phyloP scores from a whole-genome alignment of 768 basidiomycete species.

The Lactifluus hygrophoroides region DNA sequence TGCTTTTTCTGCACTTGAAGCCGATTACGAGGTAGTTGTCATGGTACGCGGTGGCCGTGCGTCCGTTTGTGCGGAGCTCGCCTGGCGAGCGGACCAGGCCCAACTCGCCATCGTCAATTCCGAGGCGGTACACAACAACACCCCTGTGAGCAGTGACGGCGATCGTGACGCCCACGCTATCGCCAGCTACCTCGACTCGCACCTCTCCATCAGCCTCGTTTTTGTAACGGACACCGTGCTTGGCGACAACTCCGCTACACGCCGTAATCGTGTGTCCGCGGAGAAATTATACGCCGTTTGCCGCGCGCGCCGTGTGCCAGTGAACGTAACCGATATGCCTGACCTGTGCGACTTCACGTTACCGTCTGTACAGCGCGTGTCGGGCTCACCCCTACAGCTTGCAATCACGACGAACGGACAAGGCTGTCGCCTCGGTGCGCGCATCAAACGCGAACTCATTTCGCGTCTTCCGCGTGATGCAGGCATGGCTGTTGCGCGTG shows the following conservation, averaged over 20 bases:
- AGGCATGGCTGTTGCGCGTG: slow-evolving; percentile 64
- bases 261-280: slow-evolving; percentile 47
- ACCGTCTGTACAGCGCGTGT: slow-evolving; percentile 76
- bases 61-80: slow-evolving; percentile 60
- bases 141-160: slow-evolving; percentile 4
- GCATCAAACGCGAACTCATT: slow-evolving; percentile 79
- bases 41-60: slow-evolving; percentile 41
- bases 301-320: slow-evolving; percentile 49
- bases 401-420: slow-evolving; percentile 87
- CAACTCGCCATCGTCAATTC: slow-evolving; percentile 56
- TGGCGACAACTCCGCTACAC: slow-evolving; percentile 23
- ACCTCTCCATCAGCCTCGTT: slow-evolving; percentile 41
- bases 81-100: slow-evolving; percentile 46
- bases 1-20: slow-evolving; percentile 74
- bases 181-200: slow-evolving; percentile 36
- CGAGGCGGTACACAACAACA: slow-evolving; percentile 33
- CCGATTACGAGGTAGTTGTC: slow-evolving; percentile 64
- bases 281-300: slow-evolving; percentile 49
- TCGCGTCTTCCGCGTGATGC: slow-evolving; percentile 60
- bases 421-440: slow-evolving; percentile 76
- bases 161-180: slow-evolving; percentile 38
- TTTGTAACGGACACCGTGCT: slow-evolving; percentile 77
- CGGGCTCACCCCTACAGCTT: slow-evolving; percentile 58
- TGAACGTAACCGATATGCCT: slow-evolving; percentile 85
- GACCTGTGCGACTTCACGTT: slow-evolving; percentile 86